Evolutionary conservation across 495 filamentous ascomycete genomes (phyloP).

Genomic region (Saxophila tyrrhenica): DNA sequence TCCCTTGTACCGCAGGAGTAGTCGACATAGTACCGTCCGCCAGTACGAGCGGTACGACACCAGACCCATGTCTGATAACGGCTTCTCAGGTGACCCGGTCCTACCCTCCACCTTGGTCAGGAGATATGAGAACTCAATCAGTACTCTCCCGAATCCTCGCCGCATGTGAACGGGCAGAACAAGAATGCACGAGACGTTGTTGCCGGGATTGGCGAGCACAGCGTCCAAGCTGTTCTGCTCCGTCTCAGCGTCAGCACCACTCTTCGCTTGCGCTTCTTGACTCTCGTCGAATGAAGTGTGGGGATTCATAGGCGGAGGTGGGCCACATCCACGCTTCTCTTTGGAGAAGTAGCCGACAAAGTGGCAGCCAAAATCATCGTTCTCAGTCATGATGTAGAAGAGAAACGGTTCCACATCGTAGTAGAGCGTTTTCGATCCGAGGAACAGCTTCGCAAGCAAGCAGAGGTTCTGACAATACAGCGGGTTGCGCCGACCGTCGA

Average conservation of each 20-base stretch:
- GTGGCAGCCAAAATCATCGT: slow-evolving; percentile 84
- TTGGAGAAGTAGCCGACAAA: slow-evolving; percentile 99
- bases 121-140: slow-evolving; percentile 97
- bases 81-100: slow-evolving; percentile 93
- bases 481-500: slow-evolving; percentile 91
- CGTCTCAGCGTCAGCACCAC: slow-evolving; percentile 4
- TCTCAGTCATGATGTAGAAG: slow-evolving; percentile 97
- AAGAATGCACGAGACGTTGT: slow-evolving; percentile 95
- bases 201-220: slow-evolving; percentile 29
- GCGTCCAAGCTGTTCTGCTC: slow-evolving; percentile 1
- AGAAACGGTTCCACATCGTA: slow-evolving; percentile 98
- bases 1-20: slow-evolving; percentile 39
- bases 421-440: slow-evolving; percentile 95
- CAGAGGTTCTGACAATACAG: slow-evolving; percentile 98
- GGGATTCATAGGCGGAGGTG: slow-evolving; percentile 1
- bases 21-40: slow-evolving; percentile 76
- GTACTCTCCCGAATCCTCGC: slow-evolving; percentile 89
- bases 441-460: slow-evolving; percentile 86
- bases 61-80: slow-evolving; percentile 92
- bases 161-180: slow-evolving; percentile 93
- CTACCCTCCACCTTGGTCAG: slow-evolving; percentile 87
- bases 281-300: slow-evolving; percentile 4
- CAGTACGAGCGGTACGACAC: slow-evolving; percentile 97
- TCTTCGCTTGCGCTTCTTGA: slow-evolving; percentile 53
- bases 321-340: slow-evolving; percentile 58